These are phyloP conservation scores for Globisporangium parvum DNA, from an alignment of 352 stramenopile species.

Conservation along the genomic window DNA sequence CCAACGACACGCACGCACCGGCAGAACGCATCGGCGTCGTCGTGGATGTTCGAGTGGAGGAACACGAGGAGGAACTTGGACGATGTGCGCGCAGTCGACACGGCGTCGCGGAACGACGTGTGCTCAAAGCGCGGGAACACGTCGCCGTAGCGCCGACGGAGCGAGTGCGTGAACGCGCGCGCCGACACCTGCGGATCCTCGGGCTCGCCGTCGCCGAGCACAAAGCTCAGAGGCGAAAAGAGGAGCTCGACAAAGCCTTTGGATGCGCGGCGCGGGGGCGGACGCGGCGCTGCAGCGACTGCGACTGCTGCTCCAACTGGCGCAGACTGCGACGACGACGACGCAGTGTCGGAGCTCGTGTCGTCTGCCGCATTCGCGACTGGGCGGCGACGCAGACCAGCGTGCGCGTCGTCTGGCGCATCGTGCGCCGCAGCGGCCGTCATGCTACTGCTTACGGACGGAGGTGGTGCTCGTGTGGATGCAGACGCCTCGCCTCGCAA, in stretches of 20 bases:
- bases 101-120: slow-evolving; percentile 75
- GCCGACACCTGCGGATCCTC: slow-evolving; percentile 57
- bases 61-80: slow-evolving; percentile 85
- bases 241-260: slow-evolving; percentile 77
- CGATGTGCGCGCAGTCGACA: slow-evolving; percentile 65
- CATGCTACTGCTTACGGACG: too few species aligned
- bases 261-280: background rate
- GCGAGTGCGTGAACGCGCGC: slow-evolving; percentile 45
- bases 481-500: too few species aligned
- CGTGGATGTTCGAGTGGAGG: slow-evolving; percentile 80
- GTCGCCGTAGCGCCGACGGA: slow-evolving; percentile 54
- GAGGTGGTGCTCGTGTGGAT: too few species aligned
- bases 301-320: background rate
- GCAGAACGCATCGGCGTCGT: slow-evolving; percentile 71
- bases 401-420: slow-evolving; percentile 6
- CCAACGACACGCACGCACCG: slow-evolving; percentile 35
- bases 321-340: slow-evolving; percentile 10
- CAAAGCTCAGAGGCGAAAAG: slow-evolving; percentile 67
- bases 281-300: background rate
- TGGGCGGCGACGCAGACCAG: slow-evolving; percentile 26
- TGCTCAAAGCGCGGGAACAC: slow-evolving; percentile 69
- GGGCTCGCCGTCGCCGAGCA: slow-evolving; percentile 60
- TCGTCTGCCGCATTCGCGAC: slow-evolving; percentile 14
- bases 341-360: slow-evolving; percentile 10
- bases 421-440: slow-evolving; percentile 11